These are phyloP conservation scores for Takashimella koratensis DNA, from an alignment of 1,284 basidiomycete genomes.

Conservation along the genomic window DNA sequence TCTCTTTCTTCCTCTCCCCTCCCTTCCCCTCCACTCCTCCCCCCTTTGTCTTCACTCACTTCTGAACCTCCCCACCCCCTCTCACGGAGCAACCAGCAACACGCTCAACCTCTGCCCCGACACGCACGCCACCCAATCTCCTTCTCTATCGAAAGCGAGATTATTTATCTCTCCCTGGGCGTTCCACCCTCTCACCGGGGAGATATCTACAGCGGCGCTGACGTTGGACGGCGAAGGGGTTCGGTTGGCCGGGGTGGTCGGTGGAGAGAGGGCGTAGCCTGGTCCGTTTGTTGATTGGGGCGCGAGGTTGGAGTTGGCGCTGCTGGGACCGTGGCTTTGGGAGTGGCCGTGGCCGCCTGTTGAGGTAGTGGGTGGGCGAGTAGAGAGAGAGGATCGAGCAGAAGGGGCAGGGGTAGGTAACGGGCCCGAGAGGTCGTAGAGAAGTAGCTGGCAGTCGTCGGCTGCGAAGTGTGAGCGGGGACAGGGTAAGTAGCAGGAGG, in stretches of 20 bases:
- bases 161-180: constrained; percentile 76
- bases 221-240: constrained; percentile 49
- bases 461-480: constrained; percentile 52
- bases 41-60: constrained; percentile 1
- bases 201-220: constrained; percentile 50
- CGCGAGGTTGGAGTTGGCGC: constrained; percentile 7
- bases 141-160: constrained; percentile 65
- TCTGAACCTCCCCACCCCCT: background rate
- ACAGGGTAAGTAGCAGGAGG: background rate
- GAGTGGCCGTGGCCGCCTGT: constrained; percentile 5
- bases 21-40: constrained; percentile 4
- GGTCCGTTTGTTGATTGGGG: constrained; percentile 10
- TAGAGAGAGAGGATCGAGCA: background rate
- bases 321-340: background rate
- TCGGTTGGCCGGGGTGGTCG: constrained; percentile 63
- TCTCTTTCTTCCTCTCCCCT: constrained; percentile 1
- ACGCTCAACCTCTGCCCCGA: constrained; percentile 78
- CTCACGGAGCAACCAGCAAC: constrained; percentile 37
- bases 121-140: constrained; percentile 87
- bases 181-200: constrained; percentile 81
- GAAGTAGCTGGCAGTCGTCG: constrained; percentile 83
- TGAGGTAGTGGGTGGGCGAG: background rate
- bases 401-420: constrained; percentile 50
- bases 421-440: constrained; percentile 70
- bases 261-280: constrained; percentile 28